phyloP scores from a whole-genome alignment of 257 asterid genomes.

The Penstemon newberryi region DNA sequence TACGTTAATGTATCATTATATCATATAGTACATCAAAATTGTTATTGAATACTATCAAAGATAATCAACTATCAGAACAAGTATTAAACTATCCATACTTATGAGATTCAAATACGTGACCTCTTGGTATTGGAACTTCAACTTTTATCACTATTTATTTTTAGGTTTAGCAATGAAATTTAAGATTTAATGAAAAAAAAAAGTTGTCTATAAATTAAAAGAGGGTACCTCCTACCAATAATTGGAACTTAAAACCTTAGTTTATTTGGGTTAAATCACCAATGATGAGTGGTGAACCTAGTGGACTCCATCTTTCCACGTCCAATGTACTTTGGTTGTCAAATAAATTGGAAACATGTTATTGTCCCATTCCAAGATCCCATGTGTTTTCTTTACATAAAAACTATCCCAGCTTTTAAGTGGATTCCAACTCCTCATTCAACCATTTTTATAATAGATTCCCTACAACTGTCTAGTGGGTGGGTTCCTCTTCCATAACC shows the following conservation, averaged over 20 bases:
- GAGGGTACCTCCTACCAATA: constrained; percentile 33
- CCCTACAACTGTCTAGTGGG: constrained; percentile 34
- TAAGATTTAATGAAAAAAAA: neutral
- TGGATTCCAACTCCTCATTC: constrained; percentile 63
- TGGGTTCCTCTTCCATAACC: constrained; percentile 48
- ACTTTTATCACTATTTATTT: no score
- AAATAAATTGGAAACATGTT: constrained; percentile 50
- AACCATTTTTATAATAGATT: constrained; percentile 38
- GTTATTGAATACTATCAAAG: no score
- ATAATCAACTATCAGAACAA: no score
- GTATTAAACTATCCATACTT: no score
- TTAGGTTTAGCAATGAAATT: no score
- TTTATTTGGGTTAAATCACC: constrained; percentile 34
- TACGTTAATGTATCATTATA: no score
- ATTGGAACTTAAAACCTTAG: constrained; percentile 40
- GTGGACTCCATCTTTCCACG: constrained; percentile 68
- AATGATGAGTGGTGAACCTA: constrained; percentile 37
- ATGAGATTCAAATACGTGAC: no score
- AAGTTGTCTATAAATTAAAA: neutral
- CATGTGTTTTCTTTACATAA: constrained; percentile 52
- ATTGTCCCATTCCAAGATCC: constrained; percentile 49
- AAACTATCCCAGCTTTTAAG: constrained; percentile 29
- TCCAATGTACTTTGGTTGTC: constrained; percentile 43
- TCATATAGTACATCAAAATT: no score
- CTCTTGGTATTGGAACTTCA: no score